phyloP scores from a whole-genome alignment of 345 rosid species.

The Citrus unshiu region DNA sequence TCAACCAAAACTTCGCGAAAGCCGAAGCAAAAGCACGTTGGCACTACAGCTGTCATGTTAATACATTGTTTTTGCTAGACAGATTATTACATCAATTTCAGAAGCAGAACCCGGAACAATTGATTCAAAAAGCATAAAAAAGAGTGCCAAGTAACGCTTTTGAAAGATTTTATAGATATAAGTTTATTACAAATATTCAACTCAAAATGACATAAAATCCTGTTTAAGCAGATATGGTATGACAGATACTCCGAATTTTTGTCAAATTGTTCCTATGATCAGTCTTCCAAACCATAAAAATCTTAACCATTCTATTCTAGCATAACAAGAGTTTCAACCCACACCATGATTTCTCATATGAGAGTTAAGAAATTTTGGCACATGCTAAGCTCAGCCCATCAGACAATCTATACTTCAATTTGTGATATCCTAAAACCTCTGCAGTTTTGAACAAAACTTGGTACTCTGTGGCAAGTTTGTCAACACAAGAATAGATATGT shows the following conservation, averaged over 20 bases:
- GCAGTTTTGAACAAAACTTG: background rate
- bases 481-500: constrained; percentile 53
- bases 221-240: background rate
- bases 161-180: background rate
- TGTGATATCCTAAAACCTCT: background rate
- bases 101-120: background rate
- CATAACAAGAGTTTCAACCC: background rate
- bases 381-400: background rate
- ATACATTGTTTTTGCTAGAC: too few species aligned
- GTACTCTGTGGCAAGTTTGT: constrained; percentile 18
- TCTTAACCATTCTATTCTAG: background rate
- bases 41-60: background rate
- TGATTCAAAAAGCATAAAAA: background rate
- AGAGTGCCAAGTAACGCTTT: background rate
- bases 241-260: background rate
- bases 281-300: background rate
- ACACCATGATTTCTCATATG: background rate
- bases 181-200: background rate
- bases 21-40: background rate
- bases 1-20: background rate
- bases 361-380: background rate
- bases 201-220: background rate
- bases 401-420: background rate
- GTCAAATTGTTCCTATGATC: background rate
- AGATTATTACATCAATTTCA: background rate